Conservation (phyloP, 2,329 filamentous ascomycete species). For the Esteya vermicola region DNA sequence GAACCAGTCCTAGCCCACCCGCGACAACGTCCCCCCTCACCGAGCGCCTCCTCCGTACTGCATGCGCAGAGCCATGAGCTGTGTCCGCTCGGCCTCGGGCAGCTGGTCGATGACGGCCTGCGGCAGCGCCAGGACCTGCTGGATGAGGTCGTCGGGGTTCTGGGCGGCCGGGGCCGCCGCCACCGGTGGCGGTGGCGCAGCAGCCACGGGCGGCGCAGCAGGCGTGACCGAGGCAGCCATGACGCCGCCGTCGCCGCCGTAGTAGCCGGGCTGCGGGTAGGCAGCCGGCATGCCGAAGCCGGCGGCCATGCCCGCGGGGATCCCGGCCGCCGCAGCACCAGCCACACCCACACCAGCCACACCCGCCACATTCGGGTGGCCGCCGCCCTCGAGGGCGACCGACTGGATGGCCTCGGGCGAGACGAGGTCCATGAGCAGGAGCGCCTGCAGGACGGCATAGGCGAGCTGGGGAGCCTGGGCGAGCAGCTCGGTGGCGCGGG, state of each 20-base stretch:
- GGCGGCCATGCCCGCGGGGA: slow-evolving; percentile 20
- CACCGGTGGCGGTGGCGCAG: slow-evolving; percentile 23
- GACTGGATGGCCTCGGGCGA: slow-evolving; percentile 70
- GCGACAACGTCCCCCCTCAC: background rate
- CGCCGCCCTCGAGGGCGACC: slow-evolving; percentile 40
- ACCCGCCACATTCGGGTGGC: slow-evolving; percentile 18
- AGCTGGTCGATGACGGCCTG: slow-evolving; percentile 69
- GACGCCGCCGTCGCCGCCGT: slow-evolving; percentile 16
- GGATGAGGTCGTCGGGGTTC: slow-evolving; percentile 54
- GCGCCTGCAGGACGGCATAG: slow-evolving; percentile 88
- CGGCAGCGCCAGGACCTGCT: slow-evolving; percentile 68
- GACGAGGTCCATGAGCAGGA: slow-evolving; percentile 84
- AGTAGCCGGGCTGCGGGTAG: slow-evolving; percentile 16
- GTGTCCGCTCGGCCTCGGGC: slow-evolving; percentile 58
- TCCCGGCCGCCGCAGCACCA: too few species aligned
- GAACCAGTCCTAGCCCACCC: too few species aligned
- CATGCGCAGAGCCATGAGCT: slow-evolving; percentile 60
- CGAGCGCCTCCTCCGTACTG: slow-evolving; percentile 9
- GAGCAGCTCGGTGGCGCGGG: slow-evolving; percentile 73
- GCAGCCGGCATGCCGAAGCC: slow-evolving; percentile 10
- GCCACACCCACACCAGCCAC: background rate
- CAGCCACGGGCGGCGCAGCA: slow-evolving; percentile 19
- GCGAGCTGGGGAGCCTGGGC: slow-evolving; percentile 81
- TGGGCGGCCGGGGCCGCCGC: slow-evolving; percentile 13
- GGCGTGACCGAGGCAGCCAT: slow-evolving; percentile 20